A percentile compares a stretch with the other conserved stretches of the same genome.
These are phyloP conservation scores for Castanea crenata DNA, from an alignment of 306 rosid genomes.

Conservation along the genomic window DNA sequence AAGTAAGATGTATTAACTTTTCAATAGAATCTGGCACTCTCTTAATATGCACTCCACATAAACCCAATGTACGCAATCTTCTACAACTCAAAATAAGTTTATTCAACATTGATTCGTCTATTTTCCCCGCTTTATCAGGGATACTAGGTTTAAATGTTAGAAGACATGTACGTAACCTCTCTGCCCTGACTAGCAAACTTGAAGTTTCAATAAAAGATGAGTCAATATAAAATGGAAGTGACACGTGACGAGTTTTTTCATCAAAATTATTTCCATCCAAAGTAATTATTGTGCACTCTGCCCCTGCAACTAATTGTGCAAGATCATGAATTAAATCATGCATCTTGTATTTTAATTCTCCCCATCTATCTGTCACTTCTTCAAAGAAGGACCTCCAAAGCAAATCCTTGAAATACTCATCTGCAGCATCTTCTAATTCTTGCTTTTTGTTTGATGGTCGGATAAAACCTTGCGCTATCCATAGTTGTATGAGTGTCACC, in stretches of 20 bases:
- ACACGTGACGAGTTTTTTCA: neutral
- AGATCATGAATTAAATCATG: conserved; percentile 6
- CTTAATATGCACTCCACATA: neutral
- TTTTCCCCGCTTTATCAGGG: no score
- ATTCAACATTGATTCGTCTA: no score
- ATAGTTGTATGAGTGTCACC: neutral
- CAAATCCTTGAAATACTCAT: conserved; percentile 4
- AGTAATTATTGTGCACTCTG: neutral
- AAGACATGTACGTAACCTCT: neutral
- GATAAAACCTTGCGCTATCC: neutral
- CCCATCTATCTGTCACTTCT: neutral
- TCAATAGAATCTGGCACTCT: neutral
- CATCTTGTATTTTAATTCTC: conserved; percentile 1
- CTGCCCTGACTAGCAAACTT: no score
- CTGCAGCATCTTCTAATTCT: neutral
- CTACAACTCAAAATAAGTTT: neutral
- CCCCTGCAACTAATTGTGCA: neutral
- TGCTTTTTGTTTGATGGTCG: neutral
- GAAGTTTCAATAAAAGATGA: neutral
- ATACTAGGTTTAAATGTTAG: no score
- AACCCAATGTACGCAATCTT: conserved; percentile 2
- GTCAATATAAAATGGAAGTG: neutral
- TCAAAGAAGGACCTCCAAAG: conserved; percentile 19
- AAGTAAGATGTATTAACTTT: conserved; percentile 1
- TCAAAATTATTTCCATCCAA: neutral